Conservation (phyloP, 768 basidiomycete species). For the Hemileccinum rubropunctum region DNA sequence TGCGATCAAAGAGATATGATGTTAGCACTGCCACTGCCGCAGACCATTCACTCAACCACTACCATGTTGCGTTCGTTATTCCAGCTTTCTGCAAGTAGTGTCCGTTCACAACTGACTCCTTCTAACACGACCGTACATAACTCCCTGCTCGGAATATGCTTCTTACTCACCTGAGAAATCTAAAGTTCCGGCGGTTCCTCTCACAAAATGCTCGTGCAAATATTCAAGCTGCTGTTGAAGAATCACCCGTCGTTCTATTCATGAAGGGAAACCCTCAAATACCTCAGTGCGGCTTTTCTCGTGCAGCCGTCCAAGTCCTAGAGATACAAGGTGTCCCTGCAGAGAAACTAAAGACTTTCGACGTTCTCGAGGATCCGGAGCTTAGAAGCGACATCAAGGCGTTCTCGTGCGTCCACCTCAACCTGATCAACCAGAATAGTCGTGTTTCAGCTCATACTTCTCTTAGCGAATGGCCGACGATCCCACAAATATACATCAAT, state of each 20-base stretch:
- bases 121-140: slow-evolving; percentile 6
- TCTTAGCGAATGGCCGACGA: slow-evolving; percentile 92
- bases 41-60: too few relatives aligned
- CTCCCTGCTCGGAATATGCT: slow-evolving; percentile 7
- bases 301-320: slow-evolving; percentile 89
- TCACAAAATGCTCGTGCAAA: slow-evolving; percentile 58
- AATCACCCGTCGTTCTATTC: slow-evolving; percentile 87
- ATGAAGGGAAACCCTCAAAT: slow-evolving; percentile 93
- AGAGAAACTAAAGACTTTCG: slow-evolving; percentile 85
- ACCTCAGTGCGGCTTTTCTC: slow-evolving; percentile 95
- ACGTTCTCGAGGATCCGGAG: slow-evolving; percentile 85
- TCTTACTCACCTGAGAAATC: slow-evolving; percentile 3
- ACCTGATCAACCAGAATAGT: neutral
- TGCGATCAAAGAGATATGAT: too few relatives aligned
- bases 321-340: slow-evolving; percentile 77
- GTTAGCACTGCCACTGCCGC: too few relatives aligned
- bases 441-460: neutral
- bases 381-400: slow-evolving; percentile 88
- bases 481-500: slow-evolving; percentile 92
- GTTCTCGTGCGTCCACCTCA: slow-evolving; percentile 72
- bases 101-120: neutral
- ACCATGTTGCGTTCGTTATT: slow-evolving; percentile 13
- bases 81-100: slow-evolving; percentile 14
- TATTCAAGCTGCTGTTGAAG: slow-evolving; percentile 71
- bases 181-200: slow-evolving; percentile 44